Base-by-base conservation (phyloP, 805 yeast species). In the Middelhovenomyces tepae region DNA sequence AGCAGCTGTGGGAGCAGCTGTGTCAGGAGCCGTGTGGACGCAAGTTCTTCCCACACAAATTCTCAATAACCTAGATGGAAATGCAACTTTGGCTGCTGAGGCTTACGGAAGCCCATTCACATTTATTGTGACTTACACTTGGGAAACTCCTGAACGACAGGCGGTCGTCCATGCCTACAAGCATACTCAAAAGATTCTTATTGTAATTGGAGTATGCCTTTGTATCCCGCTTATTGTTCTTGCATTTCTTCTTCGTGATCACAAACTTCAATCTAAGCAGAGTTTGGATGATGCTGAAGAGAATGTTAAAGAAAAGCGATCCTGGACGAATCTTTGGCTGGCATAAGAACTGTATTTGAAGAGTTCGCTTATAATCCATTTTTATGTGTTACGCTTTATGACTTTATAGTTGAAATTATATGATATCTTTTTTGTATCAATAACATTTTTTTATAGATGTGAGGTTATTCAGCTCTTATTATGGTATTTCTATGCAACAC, bases 1-100 rank as follows among this genome's bases (percentile, higher is more conserved):
- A 5, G 53, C 72, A 8, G 80, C 82, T 4, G 45, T 78, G 31
- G 86, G 86, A 15, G 55, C 67, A 20, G 56, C 78, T 16, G 67
- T 79, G 16, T 66, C 82, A 14, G 85, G 84, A 43, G 83, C 84
- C 19, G 64, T 78, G 27, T 79, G 84, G 84, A 71, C 81, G 9
- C 72, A 75, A 42, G 49, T 63, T 11, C 58, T 79, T 46, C 78
- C 73, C 48, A 46, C 50, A 15, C 49, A 64, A 44, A 53, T 74
- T 31, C 36, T 46, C 20, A 53, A 59, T 29, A 46, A 65, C 34
- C 40, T 69, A 7, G 48, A 50, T 14, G 17, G 20, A 24, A 60
- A 68, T 36, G 45, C 54, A 1, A 52, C 64, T 0, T 40, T 67
- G n/a, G 73, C 73, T 6, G 42, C 55, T 0, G 39, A 35, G 2